These are phyloP conservation scores for Aspergillus biplanus DNA, from an alignment of 495 filamentous ascomycete genomes.

Conservation along the genomic window DNA sequence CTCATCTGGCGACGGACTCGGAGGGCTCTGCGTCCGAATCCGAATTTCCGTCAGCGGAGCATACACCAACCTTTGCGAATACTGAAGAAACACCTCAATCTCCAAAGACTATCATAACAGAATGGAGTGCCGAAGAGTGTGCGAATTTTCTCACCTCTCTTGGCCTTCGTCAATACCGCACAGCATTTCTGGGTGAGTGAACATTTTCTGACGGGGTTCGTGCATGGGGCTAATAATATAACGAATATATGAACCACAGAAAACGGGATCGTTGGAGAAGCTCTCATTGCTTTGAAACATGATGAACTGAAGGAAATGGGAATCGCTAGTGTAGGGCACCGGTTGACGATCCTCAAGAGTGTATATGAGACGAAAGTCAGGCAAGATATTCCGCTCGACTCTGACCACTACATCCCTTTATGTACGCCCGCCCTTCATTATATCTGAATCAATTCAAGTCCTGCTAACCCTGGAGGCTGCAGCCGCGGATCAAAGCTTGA, in stretches of 20 bases:
- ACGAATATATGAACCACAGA: conserved; percentile 52
- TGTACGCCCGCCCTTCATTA: conserved; percentile 60
- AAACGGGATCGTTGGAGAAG: conserved; percentile 92
- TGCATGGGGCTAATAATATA: background rate
- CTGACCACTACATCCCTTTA: conserved; percentile 90
- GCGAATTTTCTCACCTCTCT: conserved; percentile 80
- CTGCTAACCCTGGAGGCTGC: conserved; percentile 21
- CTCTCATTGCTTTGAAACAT: conserved; percentile 83
- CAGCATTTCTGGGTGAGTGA: conserved; percentile 74
- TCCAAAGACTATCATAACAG: conserved; percentile 77
- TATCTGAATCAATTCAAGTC: conserved; percentile 17
- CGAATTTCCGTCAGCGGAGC: conserved; percentile 77
- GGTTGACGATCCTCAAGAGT: conserved; percentile 89
- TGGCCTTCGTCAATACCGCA: conserved; percentile 81
- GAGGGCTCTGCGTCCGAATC: conserved; percentile 82
- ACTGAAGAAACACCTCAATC: conserved; percentile 66
- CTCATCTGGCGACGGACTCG: conserved; percentile 71
- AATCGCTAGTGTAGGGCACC: conserved; percentile 87
- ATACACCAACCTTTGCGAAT: conserved; percentile 83
- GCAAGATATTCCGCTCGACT: conserved; percentile 86
- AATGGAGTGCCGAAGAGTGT: conserved; percentile 89
- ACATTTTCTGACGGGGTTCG: background rate
- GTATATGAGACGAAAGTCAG: conserved; percentile 95
- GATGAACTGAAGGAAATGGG: conserved; percentile 95
- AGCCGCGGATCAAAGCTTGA: conserved; percentile 89